These are phyloP conservation scores for Ceratobasidium sp. DNA, from an alignment of 1,284 basidiomycete genomes.

Conservation along the genomic window DNA sequence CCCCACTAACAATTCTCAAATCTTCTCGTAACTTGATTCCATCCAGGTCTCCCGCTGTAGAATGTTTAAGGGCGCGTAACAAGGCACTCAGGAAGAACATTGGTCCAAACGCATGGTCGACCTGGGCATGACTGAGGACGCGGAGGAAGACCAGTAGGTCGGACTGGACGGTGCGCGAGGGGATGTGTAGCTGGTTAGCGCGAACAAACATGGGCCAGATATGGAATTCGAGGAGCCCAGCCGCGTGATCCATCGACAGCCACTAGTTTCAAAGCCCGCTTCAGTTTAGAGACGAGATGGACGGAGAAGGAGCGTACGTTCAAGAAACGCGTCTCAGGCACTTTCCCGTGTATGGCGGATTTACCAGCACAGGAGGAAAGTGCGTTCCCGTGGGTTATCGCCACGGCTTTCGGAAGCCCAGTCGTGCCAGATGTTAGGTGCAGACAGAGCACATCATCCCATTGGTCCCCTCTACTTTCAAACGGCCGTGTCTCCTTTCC, in stretches of 20 bases:
- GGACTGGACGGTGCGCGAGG: background rate
- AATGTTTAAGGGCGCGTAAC: background rate
- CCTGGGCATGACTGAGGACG: background rate
- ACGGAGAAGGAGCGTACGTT: background rate
- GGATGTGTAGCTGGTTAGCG: conserved; percentile 4
- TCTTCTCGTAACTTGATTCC: background rate
- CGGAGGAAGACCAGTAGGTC: background rate
- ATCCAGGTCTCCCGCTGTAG: background rate
- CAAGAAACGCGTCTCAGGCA: conserved; percentile 5
- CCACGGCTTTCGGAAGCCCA: conserved; percentile 23
- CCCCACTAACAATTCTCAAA: conserved; percentile 24
- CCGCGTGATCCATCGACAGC: conserved; percentile 20
- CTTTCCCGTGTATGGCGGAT: background rate
- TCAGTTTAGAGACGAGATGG: background rate
- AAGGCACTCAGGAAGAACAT: conserved; percentile 22
- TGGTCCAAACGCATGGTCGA: conserved; percentile 18
- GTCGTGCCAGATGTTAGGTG: conserved; percentile 23
- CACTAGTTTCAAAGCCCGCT: background rate
- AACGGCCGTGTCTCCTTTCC: background rate
- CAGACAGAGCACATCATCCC: conserved; percentile 13
- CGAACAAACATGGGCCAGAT: conserved; percentile 13
- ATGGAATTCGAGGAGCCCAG: conserved; percentile 24
- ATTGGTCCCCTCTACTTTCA: background rate
- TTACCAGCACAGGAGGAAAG: conserved; percentile 18
- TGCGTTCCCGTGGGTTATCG: conserved; percentile 13